A percentile compares a stretch with the other conserved stretches of the same genome.
These are phyloP conservation scores for Nematocida sp. DNA, from an alignment of 371 early-diverging fungal species.

Conservation along the genomic window DNA sequence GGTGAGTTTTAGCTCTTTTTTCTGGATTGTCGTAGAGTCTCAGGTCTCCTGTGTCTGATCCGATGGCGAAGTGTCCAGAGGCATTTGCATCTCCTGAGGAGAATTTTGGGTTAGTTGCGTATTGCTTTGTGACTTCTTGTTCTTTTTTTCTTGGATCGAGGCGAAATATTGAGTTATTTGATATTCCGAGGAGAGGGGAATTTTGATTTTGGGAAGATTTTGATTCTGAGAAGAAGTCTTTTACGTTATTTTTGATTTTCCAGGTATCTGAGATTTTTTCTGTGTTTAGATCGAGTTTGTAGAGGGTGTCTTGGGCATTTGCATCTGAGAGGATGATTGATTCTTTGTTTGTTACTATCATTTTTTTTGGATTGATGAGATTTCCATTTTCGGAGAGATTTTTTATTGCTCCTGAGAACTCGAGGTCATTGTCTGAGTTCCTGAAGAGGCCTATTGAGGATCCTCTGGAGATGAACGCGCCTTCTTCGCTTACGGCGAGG, in stretches of 20 bases:
- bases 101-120: slow-evolving; percentile 69
- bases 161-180: slow-evolving; percentile 74
- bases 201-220: slow-evolving; percentile 67
- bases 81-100: slow-evolving; percentile 72
- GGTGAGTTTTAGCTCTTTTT: slow-evolving; percentile 76
- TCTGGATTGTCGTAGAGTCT: slow-evolving; percentile 75
- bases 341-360: slow-evolving; percentile 57
- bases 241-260: slow-evolving; percentile 70
- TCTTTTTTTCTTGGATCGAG: slow-evolving; percentile 75
- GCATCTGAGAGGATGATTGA: slow-evolving; percentile 59
- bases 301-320: slow-evolving; percentile 70
- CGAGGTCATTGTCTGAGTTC: slow-evolving; percentile 56
- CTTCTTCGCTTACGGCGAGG: slow-evolving; percentile 58
- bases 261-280: slow-evolving; percentile 85
- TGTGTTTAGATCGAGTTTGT: slow-evolving; percentile 78
- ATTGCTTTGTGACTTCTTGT: slow-evolving; percentile 60
- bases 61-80: slow-evolving; percentile 77
- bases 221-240: slow-evolving; percentile 72
- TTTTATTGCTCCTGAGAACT: slow-evolving; percentile 62
- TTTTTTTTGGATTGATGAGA: slow-evolving; percentile 56
- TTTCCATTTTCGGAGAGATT: slow-evolving; percentile 50
- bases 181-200: slow-evolving; percentile 75
- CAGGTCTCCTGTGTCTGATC: slow-evolving; percentile 78
- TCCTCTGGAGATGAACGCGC: slow-evolving; percentile 66
- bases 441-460: slow-evolving; percentile 65